Evolutionary conservation across 2,329 filamentous ascomycete genomes (phyloP), one percentile per base, ranked within the genome.

Genomic region (Colletotrichum spaethianum): DNA sequence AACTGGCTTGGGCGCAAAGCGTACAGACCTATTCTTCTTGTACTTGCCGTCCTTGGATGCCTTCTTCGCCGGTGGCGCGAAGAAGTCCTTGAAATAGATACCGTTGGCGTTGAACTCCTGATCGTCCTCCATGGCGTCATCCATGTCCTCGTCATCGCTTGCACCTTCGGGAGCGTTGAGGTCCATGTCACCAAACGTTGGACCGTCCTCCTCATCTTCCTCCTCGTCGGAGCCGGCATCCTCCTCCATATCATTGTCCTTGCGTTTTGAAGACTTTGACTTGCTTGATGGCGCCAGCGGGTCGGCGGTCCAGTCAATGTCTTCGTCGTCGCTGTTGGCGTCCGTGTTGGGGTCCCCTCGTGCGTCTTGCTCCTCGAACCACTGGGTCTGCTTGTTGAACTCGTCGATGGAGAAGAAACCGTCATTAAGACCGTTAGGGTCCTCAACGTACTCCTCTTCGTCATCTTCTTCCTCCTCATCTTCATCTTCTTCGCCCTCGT

Each of bases 381-480:
- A 93, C 78, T 97, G 94, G 2, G 95, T 94, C 79, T 97, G 94
- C 80, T 93, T 94, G 86, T 99, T 99, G 88, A 99, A 99, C 72
- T 97, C 92, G 78, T 98, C 95, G 77, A 99, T 96, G 20, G 94
- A 97, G 84, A 99, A 99, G 85, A 99, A 99, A 6, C 95, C 96
- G 79, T 99, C 96, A 78, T 99, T 98, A 40, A 99, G 89, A 8
- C 95, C 94, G 78, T 96, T 88, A 4, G 91, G 91, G 78, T 98
- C 95, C 76, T 92, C 87, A 11, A 91, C 84, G 72, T 92, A 92
- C 60, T 88, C 87, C 1, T 87, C 87, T 4, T 86, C 84, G 14
- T 83, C 82, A 1, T 84, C 86, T 2, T 87, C 86, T 0, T 87
- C 86, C 0, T 85, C 85, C 0, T 82, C 80, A 1, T 83, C 81